phyloP scores from a whole-genome alignment of 306 rosid genomes.

The Herpetospermum pedunculosum region DNA sequence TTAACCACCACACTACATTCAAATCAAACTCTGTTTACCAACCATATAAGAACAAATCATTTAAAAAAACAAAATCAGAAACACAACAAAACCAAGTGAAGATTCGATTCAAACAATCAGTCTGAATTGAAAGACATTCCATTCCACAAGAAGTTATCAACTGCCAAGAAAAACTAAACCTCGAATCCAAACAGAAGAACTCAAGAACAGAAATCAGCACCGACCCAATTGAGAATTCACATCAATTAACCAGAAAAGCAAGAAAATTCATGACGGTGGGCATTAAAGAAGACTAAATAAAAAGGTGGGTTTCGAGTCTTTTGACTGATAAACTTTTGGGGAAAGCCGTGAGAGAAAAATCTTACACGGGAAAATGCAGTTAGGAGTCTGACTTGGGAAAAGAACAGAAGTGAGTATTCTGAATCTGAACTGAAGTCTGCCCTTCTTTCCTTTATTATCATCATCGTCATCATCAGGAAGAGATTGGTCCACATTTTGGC shows the following conservation, averaged over 20 bases:
- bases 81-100: neutral
- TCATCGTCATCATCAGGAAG: neutral
- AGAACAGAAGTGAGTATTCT: neutral
- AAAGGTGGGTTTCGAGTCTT: neutral
- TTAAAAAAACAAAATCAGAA: neutral
- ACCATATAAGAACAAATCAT: neutral
- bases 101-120: neutral
- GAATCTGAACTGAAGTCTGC: neutral
- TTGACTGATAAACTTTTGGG: neutral
- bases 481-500: slow-evolving; percentile 6
- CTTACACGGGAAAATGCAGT: slow-evolving; percentile 9
- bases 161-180: neutral
- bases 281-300: neutral
- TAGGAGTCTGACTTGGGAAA: neutral
- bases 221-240: neutral
- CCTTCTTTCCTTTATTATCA: neutral
- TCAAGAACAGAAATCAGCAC: neutral
- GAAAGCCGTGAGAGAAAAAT: neutral
- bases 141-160: neutral
- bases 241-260: neutral
- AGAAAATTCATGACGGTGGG: neutral
- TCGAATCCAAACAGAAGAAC: neutral
- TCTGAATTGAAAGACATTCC: neutral
- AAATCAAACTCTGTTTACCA: neutral
- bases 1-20: neutral